Percentiles rank a stretch among this genome's conserved stretches.
phyloP scores from a whole-genome alignment of 2,329 filamentous ascomycete species.

The Cladosporium oxysporum region DNA sequence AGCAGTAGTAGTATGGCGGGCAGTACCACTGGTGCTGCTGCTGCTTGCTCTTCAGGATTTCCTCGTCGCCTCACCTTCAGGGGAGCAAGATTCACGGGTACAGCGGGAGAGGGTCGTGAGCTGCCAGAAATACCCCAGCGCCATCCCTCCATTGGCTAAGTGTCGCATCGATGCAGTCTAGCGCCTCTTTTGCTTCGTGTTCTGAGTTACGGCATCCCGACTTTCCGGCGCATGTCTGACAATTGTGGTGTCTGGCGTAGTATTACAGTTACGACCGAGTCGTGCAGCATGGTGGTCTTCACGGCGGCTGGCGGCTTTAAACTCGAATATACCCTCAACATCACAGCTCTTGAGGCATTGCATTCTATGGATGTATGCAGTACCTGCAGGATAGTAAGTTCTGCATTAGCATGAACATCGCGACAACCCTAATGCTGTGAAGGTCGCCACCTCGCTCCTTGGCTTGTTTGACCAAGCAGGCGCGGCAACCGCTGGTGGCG shows the following conservation, averaged over 20 bases:
- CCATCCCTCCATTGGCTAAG: not conserved
- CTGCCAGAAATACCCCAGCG: not conserved
- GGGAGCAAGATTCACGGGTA: not conserved
- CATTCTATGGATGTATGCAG: not conserved
- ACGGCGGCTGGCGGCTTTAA: not conserved
- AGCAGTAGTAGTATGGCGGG: not conserved
- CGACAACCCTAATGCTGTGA: not conserved
- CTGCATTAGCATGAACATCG: not conserved
- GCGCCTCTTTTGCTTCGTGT: slow-evolving; percentile 3
- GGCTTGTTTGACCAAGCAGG: slow-evolving; percentile 13
- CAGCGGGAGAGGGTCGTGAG: not conserved
- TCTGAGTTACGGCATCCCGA: not conserved
- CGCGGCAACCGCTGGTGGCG: slow-evolving; percentile 2
- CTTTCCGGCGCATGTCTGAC: slow-evolving; percentile 6
- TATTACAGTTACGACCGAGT: not conserved
- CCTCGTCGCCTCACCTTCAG: slow-evolving; percentile 1
- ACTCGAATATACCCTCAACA: not conserved
- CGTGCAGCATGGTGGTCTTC: not conserved
- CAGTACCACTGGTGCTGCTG: not conserved
- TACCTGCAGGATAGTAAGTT: not conserved
- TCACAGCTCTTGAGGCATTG: not conserved
- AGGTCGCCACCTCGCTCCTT: slow-evolving; percentile 1
- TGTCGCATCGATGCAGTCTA: not conserved
- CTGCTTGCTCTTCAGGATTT: slow-evolving; percentile 8
- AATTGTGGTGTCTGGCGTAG: not conserved